phyloP scores from a whole-genome alignment of 2,329 filamentous ascomycete genomes.

The Aureobasidium sp. region DNA sequence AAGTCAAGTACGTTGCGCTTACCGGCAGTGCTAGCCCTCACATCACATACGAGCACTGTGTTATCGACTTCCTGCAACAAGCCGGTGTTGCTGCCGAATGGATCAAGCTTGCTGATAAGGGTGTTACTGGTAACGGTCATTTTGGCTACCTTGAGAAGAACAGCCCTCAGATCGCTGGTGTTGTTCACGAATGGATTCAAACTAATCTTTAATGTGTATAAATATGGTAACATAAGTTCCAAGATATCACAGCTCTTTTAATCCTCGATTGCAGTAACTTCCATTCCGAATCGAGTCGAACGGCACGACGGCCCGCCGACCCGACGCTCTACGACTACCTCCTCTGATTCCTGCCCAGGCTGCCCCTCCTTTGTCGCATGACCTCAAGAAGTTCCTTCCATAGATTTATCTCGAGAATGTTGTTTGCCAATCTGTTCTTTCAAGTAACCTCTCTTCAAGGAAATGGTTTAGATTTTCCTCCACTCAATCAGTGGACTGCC shows the following conservation, averaged over 20 bases:
- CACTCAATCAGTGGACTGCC: not conserved
- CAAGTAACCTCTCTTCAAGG: not conserved
- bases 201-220: not conserved
- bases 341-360: not conserved
- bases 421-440: not conserved
- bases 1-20: slow-evolving; percentile 41
- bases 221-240: not conserved
- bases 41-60: slow-evolving; percentile 46
- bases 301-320: not conserved
- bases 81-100: slow-evolving; percentile 40
- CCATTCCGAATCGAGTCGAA: not conserved
- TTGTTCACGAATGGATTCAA: slow-evolving; percentile 22
- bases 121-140: slow-evolving; percentile 47
- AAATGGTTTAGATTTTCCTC: not conserved
- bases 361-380: not conserved
- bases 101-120: slow-evolving; percentile 35
- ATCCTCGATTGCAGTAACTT: too few relatives aligned
- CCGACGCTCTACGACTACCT: not conserved
- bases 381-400: not conserved
- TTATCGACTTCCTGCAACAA: slow-evolving; percentile 43
- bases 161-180: slow-evolving; percentile 34
- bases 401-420: not conserved
- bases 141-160: slow-evolving; percentile 48
- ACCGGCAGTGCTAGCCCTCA: slow-evolving; percentile 47
- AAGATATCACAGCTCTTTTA: too few relatives aligned